Percentiles rank a stretch among this genome's conserved stretches.
Evolutionary conservation across 2,329 filamentous ascomycete genomes (phyloP).

Genomic region (Colletotrichum orchidophilum): DNA sequence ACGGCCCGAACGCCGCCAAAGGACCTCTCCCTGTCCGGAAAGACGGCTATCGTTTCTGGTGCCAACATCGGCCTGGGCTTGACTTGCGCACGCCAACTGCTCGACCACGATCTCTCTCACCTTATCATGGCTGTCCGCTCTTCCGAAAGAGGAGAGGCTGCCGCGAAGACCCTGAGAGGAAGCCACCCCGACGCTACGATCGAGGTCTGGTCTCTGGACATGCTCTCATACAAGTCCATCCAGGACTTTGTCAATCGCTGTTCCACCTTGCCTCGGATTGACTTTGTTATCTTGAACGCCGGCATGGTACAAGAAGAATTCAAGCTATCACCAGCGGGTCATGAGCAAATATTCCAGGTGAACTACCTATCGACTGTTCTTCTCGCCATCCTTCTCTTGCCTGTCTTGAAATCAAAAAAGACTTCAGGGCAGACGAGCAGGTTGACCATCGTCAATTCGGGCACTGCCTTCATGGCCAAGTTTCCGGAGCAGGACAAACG

Average conservation of each 20-base stretch:
- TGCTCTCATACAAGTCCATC: conserved; percentile 49
- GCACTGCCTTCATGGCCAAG: conserved; percentile 36
- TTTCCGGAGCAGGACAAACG: conserved; percentile 37
- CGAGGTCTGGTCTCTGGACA: conserved; percentile 54
- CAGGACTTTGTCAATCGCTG: conserved; percentile 46
- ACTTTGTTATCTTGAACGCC: conserved; percentile 50
- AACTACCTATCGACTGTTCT: conserved; percentile 64
- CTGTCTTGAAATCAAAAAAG: conserved; percentile 41
- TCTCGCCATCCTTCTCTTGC: conserved; percentile 49
- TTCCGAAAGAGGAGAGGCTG: conserved; percentile 51
- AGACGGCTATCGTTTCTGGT: conserved; percentile 59
- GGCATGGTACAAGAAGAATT: conserved; percentile 39
- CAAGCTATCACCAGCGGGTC: conserved; percentile 39
- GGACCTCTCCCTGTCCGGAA: conserved; percentile 41
- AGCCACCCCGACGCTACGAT: conserved; percentile 44
- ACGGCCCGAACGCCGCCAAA: conserved; percentile 36
- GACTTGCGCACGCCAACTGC: conserved; percentile 52
- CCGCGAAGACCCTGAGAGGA: conserved; percentile 44
- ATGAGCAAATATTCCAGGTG: conserved; percentile 57
- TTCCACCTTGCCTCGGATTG: conserved; percentile 45
- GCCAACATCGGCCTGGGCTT: conserved; percentile 59
- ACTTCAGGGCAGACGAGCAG: conserved; percentile 32
- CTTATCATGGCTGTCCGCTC: conserved; percentile 60
- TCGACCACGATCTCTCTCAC: conserved; percentile 46
- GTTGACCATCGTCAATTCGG: conserved; percentile 45